phyloP scores from a whole-genome alignment of 495 filamentous ascomycete species.

The Viridothelium virens region DNA sequence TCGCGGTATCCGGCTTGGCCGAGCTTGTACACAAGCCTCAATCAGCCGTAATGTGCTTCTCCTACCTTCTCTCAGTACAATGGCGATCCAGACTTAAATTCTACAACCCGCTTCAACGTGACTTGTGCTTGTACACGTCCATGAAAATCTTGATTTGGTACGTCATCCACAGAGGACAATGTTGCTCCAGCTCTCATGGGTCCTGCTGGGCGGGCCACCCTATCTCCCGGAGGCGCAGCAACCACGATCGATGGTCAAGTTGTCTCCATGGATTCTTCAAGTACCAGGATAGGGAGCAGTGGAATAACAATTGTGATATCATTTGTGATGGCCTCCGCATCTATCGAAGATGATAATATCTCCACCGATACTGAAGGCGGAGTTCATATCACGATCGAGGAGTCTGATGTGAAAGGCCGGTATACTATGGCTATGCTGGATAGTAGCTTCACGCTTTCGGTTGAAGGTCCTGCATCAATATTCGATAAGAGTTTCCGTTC shows the following conservation, averaged over 20 bases:
- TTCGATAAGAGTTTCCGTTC: neutral
- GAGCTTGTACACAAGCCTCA: too few relatives aligned
- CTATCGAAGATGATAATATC: neutral
- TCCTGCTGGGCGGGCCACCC: neutral
- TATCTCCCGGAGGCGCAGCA: neutral
- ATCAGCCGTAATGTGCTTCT: too few relatives aligned
- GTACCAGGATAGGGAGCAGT: neutral
- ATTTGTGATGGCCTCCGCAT: neutral
- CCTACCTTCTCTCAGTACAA: too few relatives aligned
- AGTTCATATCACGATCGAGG: neutral
- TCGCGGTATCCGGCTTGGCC: too few relatives aligned
- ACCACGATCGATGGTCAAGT: neutral
- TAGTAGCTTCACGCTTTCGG: neutral
- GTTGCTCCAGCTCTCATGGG: neutral
- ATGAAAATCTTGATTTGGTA: too few relatives aligned
- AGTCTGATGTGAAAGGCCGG: neutral
- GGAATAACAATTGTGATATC: too few relatives aligned
- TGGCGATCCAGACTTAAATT: too few relatives aligned
- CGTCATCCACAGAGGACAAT: neutral
- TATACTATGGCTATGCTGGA: neutral
- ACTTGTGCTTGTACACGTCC: too few relatives aligned
- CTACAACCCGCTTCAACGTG: too few relatives aligned
- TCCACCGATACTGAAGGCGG: neutral
- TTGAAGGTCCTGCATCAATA: neutral
- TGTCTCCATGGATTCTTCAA: neutral